Evolutionary conservation across 441 rosid genomes (phyloP), one percentile per base, ranked within the genome.

Genomic region (Gossypium gossypioides): DNA sequence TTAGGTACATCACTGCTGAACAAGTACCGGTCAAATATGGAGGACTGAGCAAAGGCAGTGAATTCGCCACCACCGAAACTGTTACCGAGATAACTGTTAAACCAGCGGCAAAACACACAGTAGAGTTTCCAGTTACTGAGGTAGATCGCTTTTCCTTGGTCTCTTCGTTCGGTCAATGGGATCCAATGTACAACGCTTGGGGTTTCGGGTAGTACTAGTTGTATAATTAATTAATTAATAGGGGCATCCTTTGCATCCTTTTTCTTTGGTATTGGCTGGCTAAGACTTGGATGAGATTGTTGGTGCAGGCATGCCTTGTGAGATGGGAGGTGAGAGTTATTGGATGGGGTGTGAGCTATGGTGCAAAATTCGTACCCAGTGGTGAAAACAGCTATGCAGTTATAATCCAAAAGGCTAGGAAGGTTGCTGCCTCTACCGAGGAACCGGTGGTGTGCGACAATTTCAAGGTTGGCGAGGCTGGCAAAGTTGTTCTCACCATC

Each of bases 311-410:
- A 74, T 84, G 84, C 29, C 66, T 75, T 15, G 55, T 86, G n/a
- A 68, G 60, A 51, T 88, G 90, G 93, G 93, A 88, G 78, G 66
- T 82, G 4, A 72, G 84, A 67, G 91, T 85, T 3, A 79, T 84
- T 10, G 90, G 91, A 32, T 85, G 87, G 88, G 87, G 84, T 0
- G 89, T 85, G 25, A 71, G 60, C 37, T 86, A 86, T 57, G 87
- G 85, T 32, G 88, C 87, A 3, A 89, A 86, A 76, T 88, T 81
- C 63, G 82, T 85, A 51, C 90, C 93, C 0, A 73, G 58, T 56
- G 72, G 74, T 15, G 86, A 84, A 76, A 84, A 73, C 61, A 81
- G 84, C 68, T 88, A 88, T 72, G 83, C 91, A 0, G 84, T 88
- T 60, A 85, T 88, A 3, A 82, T 86, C 66, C 88, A 83, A 70